These are phyloP conservation scores for Obelidium mucronatum DNA, from an alignment of 192 early-diverging fungal species.

Conservation along the genomic window DNA sequence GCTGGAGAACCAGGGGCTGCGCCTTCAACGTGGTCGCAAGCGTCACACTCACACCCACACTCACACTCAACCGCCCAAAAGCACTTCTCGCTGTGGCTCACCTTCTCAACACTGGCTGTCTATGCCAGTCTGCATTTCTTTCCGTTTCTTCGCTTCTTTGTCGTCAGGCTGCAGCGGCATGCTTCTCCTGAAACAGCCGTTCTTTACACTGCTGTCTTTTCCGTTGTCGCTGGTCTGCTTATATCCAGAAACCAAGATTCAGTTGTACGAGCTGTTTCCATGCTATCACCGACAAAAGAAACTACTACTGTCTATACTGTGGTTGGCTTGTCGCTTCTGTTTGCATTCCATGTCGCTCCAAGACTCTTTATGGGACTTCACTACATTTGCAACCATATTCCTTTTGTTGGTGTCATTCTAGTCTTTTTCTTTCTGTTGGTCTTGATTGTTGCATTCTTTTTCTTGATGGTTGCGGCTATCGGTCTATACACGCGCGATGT, in stretches of 20 bases:
- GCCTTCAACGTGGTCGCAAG: too few relatives aligned
- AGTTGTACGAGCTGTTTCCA: neutral
- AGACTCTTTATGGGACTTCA: constrained; percentile 1
- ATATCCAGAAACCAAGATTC: neutral
- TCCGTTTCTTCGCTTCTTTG: constrained; percentile 16
- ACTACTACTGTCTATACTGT: neutral
- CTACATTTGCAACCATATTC: constrained; percentile 15
- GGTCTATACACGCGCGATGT: neutral
- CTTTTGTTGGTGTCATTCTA: constrained; percentile 1
- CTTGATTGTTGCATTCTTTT: neutral
- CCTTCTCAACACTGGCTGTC: neutral
- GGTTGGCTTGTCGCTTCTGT: neutral
- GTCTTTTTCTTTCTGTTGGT: neutral
- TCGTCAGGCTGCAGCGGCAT: neutral
- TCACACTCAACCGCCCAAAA: too few relatives aligned
- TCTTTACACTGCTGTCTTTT: neutral
- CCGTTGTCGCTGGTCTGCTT: neutral
- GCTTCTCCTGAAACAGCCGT: neutral
- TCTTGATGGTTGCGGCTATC: constrained; percentile 5
- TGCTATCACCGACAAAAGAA: neutral
- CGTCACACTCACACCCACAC: too few relatives aligned
- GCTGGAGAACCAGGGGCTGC: too few relatives aligned
- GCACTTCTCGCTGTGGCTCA: neutral
- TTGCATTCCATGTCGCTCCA: neutral
- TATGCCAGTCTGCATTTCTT: neutral